Evolutionary conservation across 2,329 filamentous ascomycete genomes (phyloP).

Genomic region (Aspergillus floridensis): DNA sequence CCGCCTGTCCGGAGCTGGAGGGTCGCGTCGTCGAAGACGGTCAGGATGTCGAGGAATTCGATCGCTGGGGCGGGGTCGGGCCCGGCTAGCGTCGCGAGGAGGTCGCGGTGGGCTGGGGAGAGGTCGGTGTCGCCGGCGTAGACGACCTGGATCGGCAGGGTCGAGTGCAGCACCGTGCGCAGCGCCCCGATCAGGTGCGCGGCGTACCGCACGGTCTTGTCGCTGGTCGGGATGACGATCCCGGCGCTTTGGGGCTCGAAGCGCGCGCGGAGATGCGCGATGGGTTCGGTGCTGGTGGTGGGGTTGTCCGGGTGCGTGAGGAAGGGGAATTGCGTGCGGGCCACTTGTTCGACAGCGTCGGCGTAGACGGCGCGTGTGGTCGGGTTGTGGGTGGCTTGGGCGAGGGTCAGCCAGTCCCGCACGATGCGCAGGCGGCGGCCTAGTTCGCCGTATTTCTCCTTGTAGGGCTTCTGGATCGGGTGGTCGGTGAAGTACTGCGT

Average conservation of each 20-base stretch:
- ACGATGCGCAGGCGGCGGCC: conserved; percentile 6
- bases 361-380: background rate
- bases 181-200: conserved; percentile 5
- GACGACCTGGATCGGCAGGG: conserved; percentile 6
- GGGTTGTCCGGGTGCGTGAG: background rate
- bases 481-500: conserved; percentile 7
- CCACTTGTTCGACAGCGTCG: conserved; percentile 1
- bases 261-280: conserved; percentile 4
- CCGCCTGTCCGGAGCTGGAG: conserved; percentile 3
- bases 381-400: background rate
- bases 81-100: background rate
- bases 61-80: background rate
- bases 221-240: conserved; percentile 12
- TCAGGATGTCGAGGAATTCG: conserved; percentile 9
- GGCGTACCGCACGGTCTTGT: conserved; percentile 10
- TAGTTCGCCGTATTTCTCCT: conserved; percentile 4
- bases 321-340: conserved; percentile 1
- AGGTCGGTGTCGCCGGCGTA: conserved; percentile 8
- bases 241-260: conserved; percentile 2
- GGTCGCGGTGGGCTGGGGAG: background rate
- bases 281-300: background rate
- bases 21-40: conserved; percentile 6
- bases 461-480: conserved; percentile 4
- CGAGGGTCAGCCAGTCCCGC: conserved; percentile 1
- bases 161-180: conserved; percentile 6